Percentiles rank a stretch among this genome's conserved stretches.
Evolutionary conservation across 2,329 filamentous ascomycete genomes (phyloP).

Genomic region (Xylariaceae sp.): DNA sequence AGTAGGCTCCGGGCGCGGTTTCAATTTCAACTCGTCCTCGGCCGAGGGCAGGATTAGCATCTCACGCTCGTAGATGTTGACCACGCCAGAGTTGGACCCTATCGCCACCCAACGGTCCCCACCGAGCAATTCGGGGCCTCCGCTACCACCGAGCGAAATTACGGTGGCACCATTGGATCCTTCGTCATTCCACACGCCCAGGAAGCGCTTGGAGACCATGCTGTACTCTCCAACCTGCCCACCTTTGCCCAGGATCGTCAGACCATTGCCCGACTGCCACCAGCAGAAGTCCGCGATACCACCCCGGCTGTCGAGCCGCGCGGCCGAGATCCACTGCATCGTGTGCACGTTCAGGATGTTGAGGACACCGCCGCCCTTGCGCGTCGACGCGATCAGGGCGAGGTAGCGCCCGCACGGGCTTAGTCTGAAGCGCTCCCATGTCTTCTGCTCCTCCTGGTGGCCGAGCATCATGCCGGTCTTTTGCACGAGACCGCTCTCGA

Average conservation of each 20-base stretch:
- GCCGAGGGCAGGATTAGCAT: conserved; percentile 47
- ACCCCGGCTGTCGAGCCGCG: conserved; percentile 72
- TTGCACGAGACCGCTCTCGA: conserved; percentile 73
- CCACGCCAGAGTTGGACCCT: conserved; percentile 79
- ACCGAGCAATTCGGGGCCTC: conserved; percentile 58
- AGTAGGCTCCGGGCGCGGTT: conserved; percentile 64
- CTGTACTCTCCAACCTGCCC: conserved; percentile 91
- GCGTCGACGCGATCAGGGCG: conserved; percentile 71
- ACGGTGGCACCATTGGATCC: conserved; percentile 82
- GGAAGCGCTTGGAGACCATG: conserved; percentile 59
- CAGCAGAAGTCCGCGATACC: conserved; percentile 88
- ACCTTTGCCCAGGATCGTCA: conserved; percentile 77
- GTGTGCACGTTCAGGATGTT: conserved; percentile 77
- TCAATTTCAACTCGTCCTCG: conserved; percentile 47
- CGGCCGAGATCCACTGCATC: conserved; percentile 81
- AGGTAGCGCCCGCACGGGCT: conserved; percentile 84
- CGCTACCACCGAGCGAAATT: conserved; percentile 68
- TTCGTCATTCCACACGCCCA: conserved; percentile 84
- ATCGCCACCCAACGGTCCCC: conserved; percentile 85
- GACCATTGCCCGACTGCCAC: conserved; percentile 79
- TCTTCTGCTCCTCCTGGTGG: conserved; percentile 74
- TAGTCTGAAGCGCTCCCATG: conserved; percentile 85
- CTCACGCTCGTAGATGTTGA: conserved; percentile 87
- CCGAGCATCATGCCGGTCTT: conserved; percentile 74
- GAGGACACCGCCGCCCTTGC: conserved; percentile 81